Percentiles rank a stretch among this genome's conserved stretches.
These are phyloP conservation scores for Schizonepeta tenuifolia DNA, from an alignment of 257 asterid genomes.

Conservation along the genomic window DNA sequence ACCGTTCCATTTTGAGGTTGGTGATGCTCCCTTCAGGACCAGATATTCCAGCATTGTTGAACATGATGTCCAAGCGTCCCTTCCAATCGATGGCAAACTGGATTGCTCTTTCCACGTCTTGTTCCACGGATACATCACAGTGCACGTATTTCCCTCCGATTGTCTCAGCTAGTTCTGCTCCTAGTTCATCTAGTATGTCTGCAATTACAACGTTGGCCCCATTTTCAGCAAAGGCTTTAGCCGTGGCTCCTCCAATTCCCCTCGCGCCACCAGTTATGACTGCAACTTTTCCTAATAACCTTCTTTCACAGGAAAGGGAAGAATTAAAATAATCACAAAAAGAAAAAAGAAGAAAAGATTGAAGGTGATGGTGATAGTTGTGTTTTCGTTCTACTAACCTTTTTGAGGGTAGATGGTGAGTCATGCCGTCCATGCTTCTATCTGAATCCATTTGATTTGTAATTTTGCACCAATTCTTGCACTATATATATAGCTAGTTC, in stretches of 20 bases:
- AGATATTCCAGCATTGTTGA: conserved; percentile 79
- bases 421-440: conserved; percentile 4
- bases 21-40: conserved; percentile 83
- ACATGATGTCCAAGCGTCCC: conserved; percentile 75
- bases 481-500: conserved; percentile 17
- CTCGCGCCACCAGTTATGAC: conserved; percentile 86
- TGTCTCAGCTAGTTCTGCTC: conserved; percentile 50
- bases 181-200: conserved; percentile 63
- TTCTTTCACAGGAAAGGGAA: background rate
- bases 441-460: conserved; percentile 42
- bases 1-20: conserved; percentile 51
- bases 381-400: conserved; percentile 38
- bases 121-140: conserved; percentile 72
- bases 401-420: conserved; percentile 31
- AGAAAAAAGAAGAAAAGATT: background rate
- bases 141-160: conserved; percentile 56
- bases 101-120: conserved; percentile 59
- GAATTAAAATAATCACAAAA: background rate
- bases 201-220: conserved; percentile 76
- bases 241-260: conserved; percentile 88
- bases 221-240: conserved; percentile 53
- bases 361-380: background rate
- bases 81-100: conserved; percentile 57
- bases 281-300: conserved; percentile 67
- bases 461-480: conserved; percentile 17